Percentiles rank a stretch among this genome's conserved stretches.
Conservation (phyloP, 345 rosid genomes). For the Bretschneidera sinensis region DNA sequence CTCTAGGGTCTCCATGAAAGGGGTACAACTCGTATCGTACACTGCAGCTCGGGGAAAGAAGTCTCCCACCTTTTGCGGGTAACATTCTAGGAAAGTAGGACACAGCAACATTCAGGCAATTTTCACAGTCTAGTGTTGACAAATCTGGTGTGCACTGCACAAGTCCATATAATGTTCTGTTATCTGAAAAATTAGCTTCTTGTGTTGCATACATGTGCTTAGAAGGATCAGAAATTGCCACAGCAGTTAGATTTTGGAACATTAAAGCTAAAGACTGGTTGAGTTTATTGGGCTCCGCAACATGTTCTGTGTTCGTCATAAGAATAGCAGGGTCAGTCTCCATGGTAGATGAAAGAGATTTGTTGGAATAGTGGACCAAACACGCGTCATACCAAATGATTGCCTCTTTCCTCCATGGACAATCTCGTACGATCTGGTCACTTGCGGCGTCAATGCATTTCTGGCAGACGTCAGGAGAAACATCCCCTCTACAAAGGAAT, state of each 20-base stretch:
- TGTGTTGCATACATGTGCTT: not conserved
- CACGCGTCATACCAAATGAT: slow-evolving; percentile 37
- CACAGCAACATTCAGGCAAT: not conserved
- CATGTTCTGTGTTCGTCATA: not conserved
- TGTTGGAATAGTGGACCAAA: slow-evolving; percentile 26
- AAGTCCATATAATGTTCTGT: not conserved
- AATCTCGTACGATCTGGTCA: slow-evolving; percentile 15
- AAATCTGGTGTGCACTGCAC: slow-evolving; percentile 26
- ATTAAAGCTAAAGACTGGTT: not conserved
- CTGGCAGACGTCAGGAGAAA: slow-evolving; percentile 6
- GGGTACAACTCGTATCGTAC: too few species aligned
- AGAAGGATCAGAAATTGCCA: not conserved
- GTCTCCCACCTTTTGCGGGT: slow-evolving; percentile 5
- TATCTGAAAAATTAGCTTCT: not conserved
- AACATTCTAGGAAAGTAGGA: not conserved
- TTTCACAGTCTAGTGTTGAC: not conserved
- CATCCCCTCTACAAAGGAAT: slow-evolving; percentile 39
- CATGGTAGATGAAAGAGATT: slow-evolving; percentile 2
- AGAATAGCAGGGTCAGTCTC: not conserved
- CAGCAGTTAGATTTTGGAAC: not conserved
- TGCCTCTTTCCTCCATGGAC: slow-evolving; percentile 24
- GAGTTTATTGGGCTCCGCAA: not conserved
- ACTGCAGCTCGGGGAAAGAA: slow-evolving; percentile 19
- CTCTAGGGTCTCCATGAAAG: too few species aligned
- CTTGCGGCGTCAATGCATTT: slow-evolving; percentile 18